phyloP scores from a whole-genome alignment of 176 grass and related monocot genomes.

The Microstegium vimineum region DNA sequence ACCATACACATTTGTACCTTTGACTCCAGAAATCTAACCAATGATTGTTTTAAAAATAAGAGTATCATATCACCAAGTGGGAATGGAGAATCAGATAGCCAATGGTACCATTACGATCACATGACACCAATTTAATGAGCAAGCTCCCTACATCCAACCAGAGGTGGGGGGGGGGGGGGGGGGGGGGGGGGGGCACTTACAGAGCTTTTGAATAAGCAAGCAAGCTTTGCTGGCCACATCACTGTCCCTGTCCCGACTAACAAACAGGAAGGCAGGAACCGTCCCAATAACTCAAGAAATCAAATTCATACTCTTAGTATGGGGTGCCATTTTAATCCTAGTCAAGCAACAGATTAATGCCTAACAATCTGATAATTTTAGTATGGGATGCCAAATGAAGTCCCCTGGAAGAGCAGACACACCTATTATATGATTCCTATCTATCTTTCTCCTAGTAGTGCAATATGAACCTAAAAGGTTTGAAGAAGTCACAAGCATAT shows the following conservation, averaged over 20 bases:
- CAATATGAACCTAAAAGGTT: not conserved
- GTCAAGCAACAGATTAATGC: not conserved
- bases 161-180: conserved; percentile 1
- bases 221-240: conserved; percentile 13
- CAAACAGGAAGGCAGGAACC: conserved; percentile 1
- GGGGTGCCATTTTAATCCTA: not conserved
- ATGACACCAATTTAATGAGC: not conserved
- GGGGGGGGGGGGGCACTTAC: not conserved
- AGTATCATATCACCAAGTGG: not conserved
- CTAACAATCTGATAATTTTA: not conserved
- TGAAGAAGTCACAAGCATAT: not conserved
- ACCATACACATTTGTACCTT: not conserved
- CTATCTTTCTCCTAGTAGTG: not conserved
- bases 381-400: not conserved
- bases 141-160: not conserved
- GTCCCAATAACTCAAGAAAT: conserved; percentile 10
- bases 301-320: not conserved
- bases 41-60: not conserved
- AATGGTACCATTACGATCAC: conserved; percentile 2
- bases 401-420: not conserved
- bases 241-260: conserved; percentile 17
- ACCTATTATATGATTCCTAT: not conserved
- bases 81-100: conserved; percentile 5
- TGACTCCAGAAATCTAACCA: not conserved
- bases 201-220: not conserved